Base-by-base conservation (phyloP, 2,329 filamentous ascomycete genomes). In the Clarireedia monteithiana region DNA sequence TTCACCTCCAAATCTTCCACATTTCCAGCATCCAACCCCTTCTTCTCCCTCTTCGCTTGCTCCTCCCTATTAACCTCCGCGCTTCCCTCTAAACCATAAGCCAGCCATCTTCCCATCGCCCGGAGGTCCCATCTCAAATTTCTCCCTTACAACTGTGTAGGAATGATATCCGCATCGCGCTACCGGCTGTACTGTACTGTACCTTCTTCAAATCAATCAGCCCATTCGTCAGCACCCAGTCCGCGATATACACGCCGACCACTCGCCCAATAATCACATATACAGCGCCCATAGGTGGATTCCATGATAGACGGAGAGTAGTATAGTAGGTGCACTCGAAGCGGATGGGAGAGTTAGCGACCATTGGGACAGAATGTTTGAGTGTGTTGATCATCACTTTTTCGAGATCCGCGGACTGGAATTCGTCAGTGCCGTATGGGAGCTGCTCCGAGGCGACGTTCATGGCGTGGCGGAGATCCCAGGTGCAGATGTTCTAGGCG, bases 401-500 rank as follows among this genome's bases (percentile, higher is more conserved):
- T 42, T 73, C 73, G 12, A 84, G 62, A 0, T 73, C 72, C 0
- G 75, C 77, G 6, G 65, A 67, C 40, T 69, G 70, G 59, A 84
- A 84, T 64, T 84, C 81, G 63, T 84, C 80, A 5, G 79, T 71
- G 0, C 73, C 75, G 9, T 67, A 70, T 0, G 70, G 67, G 3
- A 81, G 67, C 56, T 76, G 75, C 60, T 82, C 75, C 0, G 79
- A 77, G 0, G 76, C 76, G 20, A 73, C 70, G 61, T 83, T 84
- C 42, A 84, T 79, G 0, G 74, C 74, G 20, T 82, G 73, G 4
- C 79, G 75, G 9, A 84, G 67, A 1, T 73, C 73, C 63, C 72
- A 84, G 0, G 81, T 84, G 0, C 80, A 79, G 5, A 85, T 70
- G 63, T 80, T 82, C 80, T 80, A 84, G 62, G 75, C 76, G 63